These are phyloP conservation scores for Leccinum boreale DNA, from an alignment of 768 basidiomycete genomes.

Conservation along the genomic window DNA sequence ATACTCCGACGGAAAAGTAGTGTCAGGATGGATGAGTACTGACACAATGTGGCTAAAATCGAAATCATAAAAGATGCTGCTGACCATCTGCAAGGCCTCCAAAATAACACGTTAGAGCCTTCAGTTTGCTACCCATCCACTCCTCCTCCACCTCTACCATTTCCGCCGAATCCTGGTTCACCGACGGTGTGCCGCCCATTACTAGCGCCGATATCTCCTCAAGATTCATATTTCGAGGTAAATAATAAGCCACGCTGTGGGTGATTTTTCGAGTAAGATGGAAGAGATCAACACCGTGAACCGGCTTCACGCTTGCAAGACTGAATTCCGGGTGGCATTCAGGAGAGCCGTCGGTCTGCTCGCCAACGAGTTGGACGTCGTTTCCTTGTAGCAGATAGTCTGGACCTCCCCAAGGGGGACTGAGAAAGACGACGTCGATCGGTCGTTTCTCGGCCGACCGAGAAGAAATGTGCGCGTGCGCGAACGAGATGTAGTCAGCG, in stretches of 20 bases:
- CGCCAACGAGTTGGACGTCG: background rate
- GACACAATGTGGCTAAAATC: background rate
- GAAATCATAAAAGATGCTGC: constrained; percentile 49
- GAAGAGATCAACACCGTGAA: constrained; percentile 84
- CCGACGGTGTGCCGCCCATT: constrained; percentile 2
- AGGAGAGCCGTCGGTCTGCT: background rate
- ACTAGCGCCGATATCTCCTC: constrained; percentile 65
- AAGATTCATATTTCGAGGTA: constrained; percentile 79
- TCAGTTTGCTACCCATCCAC: constrained; percentile 93
- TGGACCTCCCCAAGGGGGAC: constrained; percentile 95
- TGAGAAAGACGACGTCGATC: constrained; percentile 89
- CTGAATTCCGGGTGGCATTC: constrained; percentile 55
- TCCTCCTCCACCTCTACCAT: constrained; percentile 91
- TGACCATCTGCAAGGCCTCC: constrained; percentile 78
- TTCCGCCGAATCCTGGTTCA: constrained; percentile 36
- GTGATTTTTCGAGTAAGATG: constrained; percentile 67
- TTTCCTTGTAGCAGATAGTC: constrained; percentile 46
- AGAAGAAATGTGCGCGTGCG: constrained; percentile 43
- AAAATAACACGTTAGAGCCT: constrained; percentile 92
- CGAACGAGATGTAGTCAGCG: constrained; percentile 81
- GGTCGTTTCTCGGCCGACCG: constrained; percentile 37
- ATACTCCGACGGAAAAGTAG: background rate
- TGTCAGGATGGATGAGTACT: background rate
- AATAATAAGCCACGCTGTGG: constrained; percentile 81
- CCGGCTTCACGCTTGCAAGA: constrained; percentile 69